These are phyloP conservation scores for Turritis glabra DNA, from an alignment of 345 rosid genomes.

Conservation along the genomic window DNA sequence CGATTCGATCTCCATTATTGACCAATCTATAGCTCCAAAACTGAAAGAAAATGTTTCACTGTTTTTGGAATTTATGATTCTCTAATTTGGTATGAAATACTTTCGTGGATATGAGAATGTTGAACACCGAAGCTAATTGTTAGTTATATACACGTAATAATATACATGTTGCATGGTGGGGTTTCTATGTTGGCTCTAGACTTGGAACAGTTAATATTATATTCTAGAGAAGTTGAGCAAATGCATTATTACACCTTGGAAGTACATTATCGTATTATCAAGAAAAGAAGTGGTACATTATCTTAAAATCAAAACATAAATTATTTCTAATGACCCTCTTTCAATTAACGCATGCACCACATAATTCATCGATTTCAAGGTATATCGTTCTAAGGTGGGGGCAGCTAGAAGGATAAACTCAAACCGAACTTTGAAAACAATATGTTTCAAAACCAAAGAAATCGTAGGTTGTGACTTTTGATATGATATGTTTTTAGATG, in stretches of 20 bases:
- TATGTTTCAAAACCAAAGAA: conserved; percentile 2
- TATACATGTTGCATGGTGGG: conserved; percentile 36
- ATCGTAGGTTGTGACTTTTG: conserved; percentile 12
- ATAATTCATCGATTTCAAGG: neutral
- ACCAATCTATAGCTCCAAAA: conserved; percentile 1
- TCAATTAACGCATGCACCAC: conserved; percentile 10
- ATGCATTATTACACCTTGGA: conserved; percentile 21
- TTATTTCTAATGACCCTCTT: neutral
- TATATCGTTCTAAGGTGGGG: neutral
- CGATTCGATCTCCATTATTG: conserved; percentile 79
- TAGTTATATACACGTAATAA: conserved; percentile 20
- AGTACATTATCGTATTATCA: neutral
- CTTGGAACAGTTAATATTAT: conserved; percentile 15
- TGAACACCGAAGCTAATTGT: conserved; percentile 7
- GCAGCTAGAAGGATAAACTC: neutral
- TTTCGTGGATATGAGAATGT: conserved; percentile 19
- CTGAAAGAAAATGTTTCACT: neutral
- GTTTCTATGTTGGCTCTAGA: conserved; percentile 24
- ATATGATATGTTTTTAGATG: conserved; percentile 14
- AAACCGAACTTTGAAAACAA: neutral
- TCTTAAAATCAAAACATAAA: neutral
- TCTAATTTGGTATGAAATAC: neutral
- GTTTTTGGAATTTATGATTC: neutral
- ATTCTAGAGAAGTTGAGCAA: conserved; percentile 31
- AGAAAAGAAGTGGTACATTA: conserved; percentile 9